These are phyloP conservation scores for Zygoascus flipseniorum DNA, from an alignment of 805 yeast genomes.

Conservation along the genomic window DNA sequence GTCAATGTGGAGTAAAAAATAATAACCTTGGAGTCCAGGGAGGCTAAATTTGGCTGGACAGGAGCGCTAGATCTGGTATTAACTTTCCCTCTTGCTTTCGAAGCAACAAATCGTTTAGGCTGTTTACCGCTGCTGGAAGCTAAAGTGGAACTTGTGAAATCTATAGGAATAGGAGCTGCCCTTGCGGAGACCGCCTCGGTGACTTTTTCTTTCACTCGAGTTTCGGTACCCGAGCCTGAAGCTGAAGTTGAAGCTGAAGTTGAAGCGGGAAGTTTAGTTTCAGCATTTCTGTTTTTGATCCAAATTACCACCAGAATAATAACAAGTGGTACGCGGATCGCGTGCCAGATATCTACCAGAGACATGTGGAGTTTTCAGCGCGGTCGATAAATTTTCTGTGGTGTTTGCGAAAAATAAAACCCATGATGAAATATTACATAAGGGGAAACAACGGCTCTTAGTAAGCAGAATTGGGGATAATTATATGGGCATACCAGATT, in stretches of 20 bases:
- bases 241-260: too few relatives aligned
- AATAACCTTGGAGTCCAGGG: conserved; percentile 45
- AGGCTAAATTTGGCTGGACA: conserved; percentile 5
- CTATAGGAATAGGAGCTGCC: conserved; percentile 18
- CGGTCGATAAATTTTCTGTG: not conserved
- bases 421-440: too few relatives aligned
- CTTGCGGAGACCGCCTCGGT: not conserved
- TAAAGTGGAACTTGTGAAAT: conserved; percentile 14
- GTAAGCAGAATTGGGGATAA: too few relatives aligned
- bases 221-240: not conserved
- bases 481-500: too few relatives aligned
- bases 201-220: not conserved
- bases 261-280: not conserved
- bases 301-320: not conserved
- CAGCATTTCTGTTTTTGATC: not conserved
- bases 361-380: not conserved
- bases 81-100: conserved; percentile 4
- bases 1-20: conserved; percentile 81
- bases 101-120: conserved; percentile 11
- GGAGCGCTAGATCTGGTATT: not conserved
- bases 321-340: not conserved
- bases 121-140: conserved; percentile 3
- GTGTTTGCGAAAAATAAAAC: too few relatives aligned
- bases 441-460: too few relatives aligned
- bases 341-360: not conserved